These are phyloP conservation scores for Ustilago trichophora DNA, from an alignment of 1,284 basidiomycete species.

Conservation along the genomic window DNA sequence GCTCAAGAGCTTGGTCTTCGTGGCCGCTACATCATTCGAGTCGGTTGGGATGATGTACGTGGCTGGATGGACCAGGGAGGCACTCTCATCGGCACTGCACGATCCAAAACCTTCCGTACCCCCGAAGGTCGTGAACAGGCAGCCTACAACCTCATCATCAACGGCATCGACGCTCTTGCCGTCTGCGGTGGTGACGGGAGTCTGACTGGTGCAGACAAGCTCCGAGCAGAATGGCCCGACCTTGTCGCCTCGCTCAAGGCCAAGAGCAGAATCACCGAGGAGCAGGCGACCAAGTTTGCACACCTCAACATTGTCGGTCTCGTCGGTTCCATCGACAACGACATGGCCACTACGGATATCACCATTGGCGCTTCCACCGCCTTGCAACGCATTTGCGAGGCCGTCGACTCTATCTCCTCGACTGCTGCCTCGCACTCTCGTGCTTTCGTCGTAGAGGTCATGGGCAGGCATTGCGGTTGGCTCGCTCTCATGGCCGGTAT, in stretches of 20 bases:
- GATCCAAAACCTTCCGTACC: slow-evolving; percentile 86
- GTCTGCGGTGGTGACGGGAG: slow-evolving; percentile 98
- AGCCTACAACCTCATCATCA: slow-evolving; percentile 88
- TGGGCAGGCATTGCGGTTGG: slow-evolving; percentile 99
- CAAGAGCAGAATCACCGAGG: slow-evolving; percentile 77
- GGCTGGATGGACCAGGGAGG: slow-evolving; percentile 89
- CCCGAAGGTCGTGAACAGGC: slow-evolving; percentile 85
- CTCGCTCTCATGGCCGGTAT: slow-evolving; percentile 91
- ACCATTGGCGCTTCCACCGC: slow-evolving; percentile 97
- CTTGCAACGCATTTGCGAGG: slow-evolving; percentile 93
- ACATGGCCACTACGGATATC: slow-evolving; percentile 96
- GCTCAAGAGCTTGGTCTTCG: slow-evolving; percentile 72
- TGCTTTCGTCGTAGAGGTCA: slow-evolving; percentile 98
- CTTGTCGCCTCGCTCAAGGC: slow-evolving; percentile 77
- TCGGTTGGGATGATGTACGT: slow-evolving; percentile 97
- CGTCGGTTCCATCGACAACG: slow-evolving; percentile 98
- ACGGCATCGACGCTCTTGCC: slow-evolving; percentile 94
- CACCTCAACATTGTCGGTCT: slow-evolving; percentile 96
- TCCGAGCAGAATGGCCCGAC: slow-evolving; percentile 90
- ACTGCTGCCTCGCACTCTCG: slow-evolving; percentile 94
- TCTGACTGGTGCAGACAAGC: slow-evolving; percentile 92
- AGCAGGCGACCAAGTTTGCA: slow-evolving; percentile 76
- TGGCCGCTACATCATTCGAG: slow-evolving; percentile 91
- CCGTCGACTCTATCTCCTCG: slow-evolving; percentile 97
- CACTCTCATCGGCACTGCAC: slow-evolving; percentile 93